Percentiles rank a stretch among this genome's conserved stretches.
phyloP scores from a whole-genome alignment of 257 asterid genomes.

The Nicotiana sylvestris region DNA sequence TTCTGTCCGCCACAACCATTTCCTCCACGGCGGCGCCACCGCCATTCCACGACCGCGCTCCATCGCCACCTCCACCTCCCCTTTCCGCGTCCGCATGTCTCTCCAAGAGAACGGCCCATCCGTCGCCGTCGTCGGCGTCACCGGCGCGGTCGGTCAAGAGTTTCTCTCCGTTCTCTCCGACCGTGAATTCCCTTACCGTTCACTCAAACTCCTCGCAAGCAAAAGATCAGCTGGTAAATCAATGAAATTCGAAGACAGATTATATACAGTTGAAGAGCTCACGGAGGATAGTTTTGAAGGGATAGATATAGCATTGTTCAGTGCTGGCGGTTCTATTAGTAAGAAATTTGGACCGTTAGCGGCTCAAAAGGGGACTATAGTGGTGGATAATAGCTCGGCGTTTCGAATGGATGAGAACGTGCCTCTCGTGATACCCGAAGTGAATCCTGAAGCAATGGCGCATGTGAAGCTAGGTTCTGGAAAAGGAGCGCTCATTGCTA shows the following conservation, averaged over 20 bases:
- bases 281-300: slow-evolving; percentile 58
- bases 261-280: slow-evolving; percentile 56
- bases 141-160: slow-evolving; percentile 96
- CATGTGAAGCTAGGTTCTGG: slow-evolving; percentile 63
- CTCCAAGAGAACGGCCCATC: slow-evolving; percentile 79
- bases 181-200: slow-evolving; percentile 77
- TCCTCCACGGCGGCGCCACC: slow-evolving; percentile 18
- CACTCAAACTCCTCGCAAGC: slow-evolving; percentile 87
- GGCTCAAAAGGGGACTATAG: slow-evolving; percentile 63
- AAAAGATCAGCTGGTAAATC: slow-evolving; percentile 75
- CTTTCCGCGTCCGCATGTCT: slow-evolving; percentile 64
- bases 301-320: slow-evolving; percentile 77
- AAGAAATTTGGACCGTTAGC: slow-evolving; percentile 85
- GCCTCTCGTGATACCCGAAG: slow-evolving; percentile 92
- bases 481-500: slow-evolving; percentile 80
- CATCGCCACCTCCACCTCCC: background rate
- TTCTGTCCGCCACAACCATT: slow-evolving; percentile 36
- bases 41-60: slow-evolving; percentile 25
- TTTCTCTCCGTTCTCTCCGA: slow-evolving; percentile 84
- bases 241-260: slow-evolving; percentile 38
- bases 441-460: slow-evolving; percentile 85
- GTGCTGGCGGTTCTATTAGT: slow-evolving; percentile 94
- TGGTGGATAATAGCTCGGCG: slow-evolving; percentile 97
- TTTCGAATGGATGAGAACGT: slow-evolving; percentile 86
- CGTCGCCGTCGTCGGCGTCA: slow-evolving; percentile 82